Evolutionary conservation across 345 rosid species (phyloP).

Genomic region (Pistacia integerrima): DNA sequence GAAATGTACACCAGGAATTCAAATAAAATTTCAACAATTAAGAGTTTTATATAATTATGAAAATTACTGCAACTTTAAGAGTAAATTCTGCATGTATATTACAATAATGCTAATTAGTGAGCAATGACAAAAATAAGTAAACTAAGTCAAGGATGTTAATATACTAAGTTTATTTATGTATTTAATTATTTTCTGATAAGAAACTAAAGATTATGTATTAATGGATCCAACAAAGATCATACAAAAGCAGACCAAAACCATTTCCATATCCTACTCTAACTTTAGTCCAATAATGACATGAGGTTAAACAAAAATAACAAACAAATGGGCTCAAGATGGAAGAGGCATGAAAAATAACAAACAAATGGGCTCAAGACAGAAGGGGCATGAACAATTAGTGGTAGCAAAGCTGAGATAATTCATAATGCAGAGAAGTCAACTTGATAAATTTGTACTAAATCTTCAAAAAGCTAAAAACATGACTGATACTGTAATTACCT

Average conservation of each 20-base stretch:
- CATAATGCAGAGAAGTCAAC: background rate
- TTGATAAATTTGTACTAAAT: background rate
- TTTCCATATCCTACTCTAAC: slow-evolving; percentile 1
- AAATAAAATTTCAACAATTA: background rate
- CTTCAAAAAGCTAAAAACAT: slow-evolving; percentile 14
- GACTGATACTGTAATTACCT: slow-evolving; percentile 46
- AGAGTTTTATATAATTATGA: background rate
- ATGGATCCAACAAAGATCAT: too few relatives aligned
- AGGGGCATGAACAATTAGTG: background rate
- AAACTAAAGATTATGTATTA: too few relatives aligned
- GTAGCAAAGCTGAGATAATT: background rate
- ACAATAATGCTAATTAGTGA: background rate
- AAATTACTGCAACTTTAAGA: background rate
- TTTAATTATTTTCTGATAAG: too few relatives aligned
- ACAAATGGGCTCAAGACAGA: background rate
- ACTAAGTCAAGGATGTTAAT: slow-evolving; percentile 4
- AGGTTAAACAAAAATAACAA: slow-evolving; percentile 1
- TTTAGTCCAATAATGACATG: background rate
- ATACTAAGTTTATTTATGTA: background rate
- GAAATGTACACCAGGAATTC: slow-evolving; percentile 8
- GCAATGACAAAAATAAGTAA: background rate
- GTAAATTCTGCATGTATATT: background rate
- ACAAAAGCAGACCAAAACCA: too few relatives aligned
- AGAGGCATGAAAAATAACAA: background rate
- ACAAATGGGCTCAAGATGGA: background rate